Evolutionary conservation across 2,329 filamentous ascomycete species (phyloP), one percentile per base, ranked within the genome.

Genomic region (Penicillium sp.): DNA sequence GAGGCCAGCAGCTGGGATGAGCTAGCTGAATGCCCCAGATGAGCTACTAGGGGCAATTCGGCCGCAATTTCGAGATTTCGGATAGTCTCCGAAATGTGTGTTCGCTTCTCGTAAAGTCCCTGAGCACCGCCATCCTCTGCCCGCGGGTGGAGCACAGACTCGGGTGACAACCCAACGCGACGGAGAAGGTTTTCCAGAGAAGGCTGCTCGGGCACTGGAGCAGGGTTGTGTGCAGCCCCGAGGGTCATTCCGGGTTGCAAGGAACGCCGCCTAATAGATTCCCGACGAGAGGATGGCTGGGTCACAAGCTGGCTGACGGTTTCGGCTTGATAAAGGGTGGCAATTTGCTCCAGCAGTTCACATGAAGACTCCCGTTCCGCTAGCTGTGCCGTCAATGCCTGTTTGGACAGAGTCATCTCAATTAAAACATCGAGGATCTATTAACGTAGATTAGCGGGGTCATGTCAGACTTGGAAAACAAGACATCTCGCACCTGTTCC

Each of bases 281-380:
- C 70, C 45, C 68, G 63, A 42, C 65, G 68, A 37, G 64, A 64
- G 26, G 63, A 57, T 35, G 65, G 50, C 27, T 69, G 65, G 6
- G 61, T 50, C 4, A 58, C 51, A 19, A 65, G 59, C 8, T 60
- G 64, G 39, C 60, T 62, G 16, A 63, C 62, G 13, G 68, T 58
- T 59, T 76, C 74, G 5, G 61, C 52, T 49, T 68, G 71, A 59
- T 75, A 76, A 14, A 68, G 57, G 8, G 58, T 52, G 43, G 68
- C 59, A 16, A 78, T 57, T 45, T 68, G 59, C 21, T 73, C 70
- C 7, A 77, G 52, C 9, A 71, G 61, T 49, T 70, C 71, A 42
- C 71, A 73, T 35, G 69, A 71, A 37, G 72, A 76, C 49, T 75
- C 72, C 21, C 70, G 66, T 35, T 68, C 62, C 45, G 63, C 65